These are phyloP conservation scores for Cercospora beticola DNA, from an alignment of 2,329 filamentous ascomycete species.

Conservation along the genomic window DNA sequence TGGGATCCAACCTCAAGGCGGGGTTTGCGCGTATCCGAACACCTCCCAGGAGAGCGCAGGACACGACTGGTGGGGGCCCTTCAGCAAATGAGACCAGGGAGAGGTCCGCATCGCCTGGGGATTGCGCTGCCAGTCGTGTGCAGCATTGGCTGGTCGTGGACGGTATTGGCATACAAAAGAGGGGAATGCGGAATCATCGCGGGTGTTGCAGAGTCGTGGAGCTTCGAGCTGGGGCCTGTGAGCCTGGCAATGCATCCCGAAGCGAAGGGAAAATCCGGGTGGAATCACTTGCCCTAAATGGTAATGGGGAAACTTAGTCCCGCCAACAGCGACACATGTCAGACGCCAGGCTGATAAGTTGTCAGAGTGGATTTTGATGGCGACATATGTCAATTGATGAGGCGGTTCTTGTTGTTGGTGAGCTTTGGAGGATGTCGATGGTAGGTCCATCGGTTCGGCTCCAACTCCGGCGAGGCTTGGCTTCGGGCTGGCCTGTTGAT, in stretches of 20 bases:
- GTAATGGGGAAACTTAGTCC: neutral
- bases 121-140: neutral
- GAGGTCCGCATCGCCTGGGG: constrained; percentile 1
- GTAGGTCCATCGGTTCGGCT: neutral
- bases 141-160: neutral
- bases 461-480: neutral
- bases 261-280: constrained; percentile 11
- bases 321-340: neutral
- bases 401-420: neutral
- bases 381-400: neutral
- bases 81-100: neutral
- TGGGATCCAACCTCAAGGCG: neutral
- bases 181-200: constrained; percentile 14
- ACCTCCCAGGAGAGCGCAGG: neutral
- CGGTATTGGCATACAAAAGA: constrained; percentile 9
- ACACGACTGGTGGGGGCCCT: neutral
- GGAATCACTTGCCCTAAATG: neutral
- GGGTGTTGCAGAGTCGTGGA: neutral
- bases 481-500: neutral
- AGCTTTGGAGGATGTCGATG: neutral
- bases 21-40: neutral
- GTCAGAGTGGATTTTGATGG: neutral
- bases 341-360: neutral
- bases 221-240: neutral
- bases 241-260: neutral